These are phyloP conservation scores for Nissolia schottii DNA, from an alignment of 306 rosid species.

Conservation along the genomic window DNA sequence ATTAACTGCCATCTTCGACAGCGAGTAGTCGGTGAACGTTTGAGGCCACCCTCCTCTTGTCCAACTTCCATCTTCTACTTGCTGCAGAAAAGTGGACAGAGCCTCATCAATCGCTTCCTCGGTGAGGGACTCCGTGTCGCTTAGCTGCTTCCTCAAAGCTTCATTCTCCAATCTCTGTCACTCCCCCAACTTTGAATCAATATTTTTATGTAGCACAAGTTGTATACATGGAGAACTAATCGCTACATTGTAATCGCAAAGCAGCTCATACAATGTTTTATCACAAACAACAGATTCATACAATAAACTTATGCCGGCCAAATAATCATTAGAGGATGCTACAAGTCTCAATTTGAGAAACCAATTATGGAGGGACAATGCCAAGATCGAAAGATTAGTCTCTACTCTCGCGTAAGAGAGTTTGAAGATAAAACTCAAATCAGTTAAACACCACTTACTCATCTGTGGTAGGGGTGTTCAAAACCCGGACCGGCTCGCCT, in stretches of 20 bases:
- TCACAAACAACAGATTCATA: too few species aligned
- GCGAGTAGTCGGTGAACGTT: constrained; percentile 60
- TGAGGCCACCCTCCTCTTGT: constrained; percentile 75
- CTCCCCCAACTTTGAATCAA: constrained; percentile 2
- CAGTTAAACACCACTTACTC: too few species aligned
- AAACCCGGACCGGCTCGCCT: too few species aligned
- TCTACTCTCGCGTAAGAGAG: too few species aligned
- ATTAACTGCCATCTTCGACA: constrained; percentile 84
- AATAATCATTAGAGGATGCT: too few species aligned
- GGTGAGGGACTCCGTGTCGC: constrained; percentile 47
- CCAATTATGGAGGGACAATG: too few species aligned
- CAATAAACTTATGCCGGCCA: too few species aligned
- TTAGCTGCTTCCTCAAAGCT: constrained; percentile 50
- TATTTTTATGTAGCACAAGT: neutral
- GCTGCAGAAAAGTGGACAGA: constrained; percentile 52
- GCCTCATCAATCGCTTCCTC: constrained; percentile 60
- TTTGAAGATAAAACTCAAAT: too few species aligned
- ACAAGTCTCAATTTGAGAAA: too few species aligned
- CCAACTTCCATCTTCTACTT: constrained; percentile 86
- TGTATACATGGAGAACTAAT: neutral
- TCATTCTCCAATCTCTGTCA: constrained; percentile 70
- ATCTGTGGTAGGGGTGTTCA: too few species aligned
- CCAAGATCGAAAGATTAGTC: too few species aligned
- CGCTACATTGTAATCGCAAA: neutral
- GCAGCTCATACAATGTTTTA: neutral